Conservation (phyloP, 2,329 filamentous ascomycete genomes). For the Sclerotinia glacialis region DNA sequence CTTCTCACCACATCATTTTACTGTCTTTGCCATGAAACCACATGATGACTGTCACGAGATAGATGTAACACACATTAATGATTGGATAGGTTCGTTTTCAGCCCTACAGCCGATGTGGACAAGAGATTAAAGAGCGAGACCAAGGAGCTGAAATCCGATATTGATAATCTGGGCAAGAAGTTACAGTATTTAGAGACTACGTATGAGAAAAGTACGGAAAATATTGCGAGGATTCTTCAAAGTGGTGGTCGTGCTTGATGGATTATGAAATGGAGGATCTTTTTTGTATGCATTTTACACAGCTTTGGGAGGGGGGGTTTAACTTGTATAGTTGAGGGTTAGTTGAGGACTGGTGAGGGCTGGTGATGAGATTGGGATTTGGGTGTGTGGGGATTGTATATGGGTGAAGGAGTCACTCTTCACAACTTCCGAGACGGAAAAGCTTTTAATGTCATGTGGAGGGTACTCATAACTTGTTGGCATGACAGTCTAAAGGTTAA, state of each 20-base stretch:
- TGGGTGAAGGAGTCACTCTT: neutral
- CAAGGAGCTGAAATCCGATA: constrained; percentile 71
- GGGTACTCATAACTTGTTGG: constrained; percentile 3
- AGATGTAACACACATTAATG: constrained; percentile 11
- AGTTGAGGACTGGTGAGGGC: constrained; percentile 1
- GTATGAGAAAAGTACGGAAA: constrained; percentile 87
- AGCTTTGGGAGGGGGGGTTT: neutral
- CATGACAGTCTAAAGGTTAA: too few species aligned
- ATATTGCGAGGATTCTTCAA: constrained; percentile 84
- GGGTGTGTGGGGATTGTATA: neutral
- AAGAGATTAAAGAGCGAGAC: constrained; percentile 73
- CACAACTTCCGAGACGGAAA: neutral
- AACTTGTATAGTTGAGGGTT: too few species aligned
- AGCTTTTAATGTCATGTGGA: constrained; percentile 8
- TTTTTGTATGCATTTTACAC: neutral
- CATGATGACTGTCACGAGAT: constrained; percentile 19
- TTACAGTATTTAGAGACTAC: constrained; percentile 92
- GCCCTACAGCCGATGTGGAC: constrained; percentile 69
- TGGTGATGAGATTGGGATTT: neutral
- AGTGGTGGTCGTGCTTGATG: constrained; percentile 41
- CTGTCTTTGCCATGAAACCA: neutral
- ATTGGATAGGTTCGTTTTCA: constrained; percentile 74
- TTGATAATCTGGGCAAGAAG: constrained; percentile 80
- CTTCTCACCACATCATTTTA: neutral
- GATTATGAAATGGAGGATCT: neutral